These are phyloP conservation scores for Lyophyllum atratum DNA, from an alignment of 768 basidiomycete genomes.

Conservation along the genomic window DNA sequence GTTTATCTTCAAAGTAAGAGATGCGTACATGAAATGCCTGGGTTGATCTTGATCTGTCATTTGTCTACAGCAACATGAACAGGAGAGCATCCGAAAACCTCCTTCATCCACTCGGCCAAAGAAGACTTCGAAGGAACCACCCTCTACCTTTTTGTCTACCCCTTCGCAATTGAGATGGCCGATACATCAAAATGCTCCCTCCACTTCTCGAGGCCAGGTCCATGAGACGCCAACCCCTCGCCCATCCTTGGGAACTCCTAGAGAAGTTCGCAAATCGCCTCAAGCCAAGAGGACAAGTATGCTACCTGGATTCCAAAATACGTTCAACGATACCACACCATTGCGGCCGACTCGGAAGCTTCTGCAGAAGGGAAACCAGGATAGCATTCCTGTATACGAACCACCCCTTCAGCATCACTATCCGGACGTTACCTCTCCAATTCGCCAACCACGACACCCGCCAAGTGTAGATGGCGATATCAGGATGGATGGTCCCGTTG, in stretches of 20 bases:
- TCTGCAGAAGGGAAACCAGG: slow-evolving; percentile 23
- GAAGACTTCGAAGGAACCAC: slow-evolving; percentile 34
- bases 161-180: slow-evolving; percentile 42
- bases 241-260: slow-evolving; percentile 13
- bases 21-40: neutral
- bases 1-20: slow-evolving; percentile 62
- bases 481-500: neutral
- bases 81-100: slow-evolving; percentile 58
- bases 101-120: slow-evolving; percentile 47
- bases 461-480: neutral
- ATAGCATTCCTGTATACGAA: neutral
- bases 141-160: slow-evolving; percentile 40
- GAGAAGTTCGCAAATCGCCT: slow-evolving; percentile 32
- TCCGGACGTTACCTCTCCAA: slow-evolving; percentile 8
- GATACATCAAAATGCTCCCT: slow-evolving; percentile 23
- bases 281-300: slow-evolving; percentile 29
- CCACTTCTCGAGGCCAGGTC: slow-evolving; percentile 23
- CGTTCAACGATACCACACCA: slow-evolving; percentile 46
- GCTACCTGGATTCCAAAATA: slow-evolving; percentile 57
- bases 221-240: slow-evolving; percentile 40
- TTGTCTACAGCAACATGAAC: slow-evolving; percentile 60
- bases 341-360: slow-evolving; percentile 24
- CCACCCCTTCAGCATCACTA: neutral
- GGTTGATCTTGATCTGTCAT: neutral
- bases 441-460: neutral